A percentile compares a stretch with the other conserved stretches of the same genome.
Conservation (phyloP, 768 basidiomycete species). For the Leccinum rimulosum region DNA sequence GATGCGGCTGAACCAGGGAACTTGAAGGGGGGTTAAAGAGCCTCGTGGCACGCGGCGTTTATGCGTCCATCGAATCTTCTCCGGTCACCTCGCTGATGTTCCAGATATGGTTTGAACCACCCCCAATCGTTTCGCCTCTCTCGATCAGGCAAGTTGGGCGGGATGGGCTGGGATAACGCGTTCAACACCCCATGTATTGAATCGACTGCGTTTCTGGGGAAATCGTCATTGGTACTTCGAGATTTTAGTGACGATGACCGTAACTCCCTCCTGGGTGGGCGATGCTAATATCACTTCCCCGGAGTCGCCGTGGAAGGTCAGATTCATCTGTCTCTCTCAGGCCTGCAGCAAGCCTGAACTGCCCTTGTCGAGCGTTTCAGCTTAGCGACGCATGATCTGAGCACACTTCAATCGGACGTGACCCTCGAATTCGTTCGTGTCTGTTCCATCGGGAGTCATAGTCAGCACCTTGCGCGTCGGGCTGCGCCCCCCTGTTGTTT, state of each 20-base stretch:
- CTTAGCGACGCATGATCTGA: conserved; percentile 1
- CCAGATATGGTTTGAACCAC: neutral
- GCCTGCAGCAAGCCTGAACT: neutral
- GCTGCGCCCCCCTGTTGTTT: neutral
- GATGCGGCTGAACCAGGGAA: neutral
- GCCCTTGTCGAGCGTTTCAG: neutral
- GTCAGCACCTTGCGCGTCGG: neutral
- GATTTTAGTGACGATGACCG: neutral
- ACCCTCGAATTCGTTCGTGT: neutral
- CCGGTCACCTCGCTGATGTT: neutral
- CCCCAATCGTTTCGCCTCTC: neutral
- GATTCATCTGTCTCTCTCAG: neutral
- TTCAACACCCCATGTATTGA: neutral
- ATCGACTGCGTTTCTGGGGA: neutral
- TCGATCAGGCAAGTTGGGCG: neutral
- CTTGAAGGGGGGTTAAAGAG: neutral
- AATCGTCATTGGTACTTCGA: neutral
- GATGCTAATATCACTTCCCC: neutral
- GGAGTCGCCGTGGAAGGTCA: neutral
- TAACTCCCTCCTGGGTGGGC: neutral
- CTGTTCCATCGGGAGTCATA: neutral
- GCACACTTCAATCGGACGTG: neutral
- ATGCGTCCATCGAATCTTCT: neutral
- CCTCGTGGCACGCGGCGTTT: conserved; percentile 4
- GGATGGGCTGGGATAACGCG: neutral